Conservation (phyloP, 2,329 filamentous ascomycete species). For the Penicillium sp. region DNA sequence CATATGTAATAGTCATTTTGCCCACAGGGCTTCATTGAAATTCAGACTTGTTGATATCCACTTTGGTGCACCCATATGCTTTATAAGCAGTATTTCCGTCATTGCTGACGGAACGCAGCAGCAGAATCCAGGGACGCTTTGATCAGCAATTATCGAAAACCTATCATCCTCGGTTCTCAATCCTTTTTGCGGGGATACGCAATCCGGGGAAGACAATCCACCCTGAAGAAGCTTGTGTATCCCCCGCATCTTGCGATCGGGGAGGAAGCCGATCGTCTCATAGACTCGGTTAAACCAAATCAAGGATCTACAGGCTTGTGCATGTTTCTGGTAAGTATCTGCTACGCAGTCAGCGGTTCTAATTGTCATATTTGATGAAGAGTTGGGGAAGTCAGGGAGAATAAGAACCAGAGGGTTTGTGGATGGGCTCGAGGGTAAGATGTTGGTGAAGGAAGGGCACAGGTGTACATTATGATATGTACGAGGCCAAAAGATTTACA, state of each 20-base stretch:
- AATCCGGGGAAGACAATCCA: not conserved
- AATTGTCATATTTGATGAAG: not conserved
- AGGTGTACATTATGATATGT: too few species aligned
- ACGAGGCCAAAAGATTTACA: too few species aligned
- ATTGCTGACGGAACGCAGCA: not conserved
- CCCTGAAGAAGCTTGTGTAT: not conserved
- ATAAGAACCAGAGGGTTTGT: not conserved
- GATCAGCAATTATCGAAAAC: not conserved
- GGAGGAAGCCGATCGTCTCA: not conserved
- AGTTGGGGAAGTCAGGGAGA: not conserved
- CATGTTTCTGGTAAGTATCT: not conserved
- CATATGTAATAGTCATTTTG: too few species aligned
- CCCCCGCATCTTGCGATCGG: not conserved
- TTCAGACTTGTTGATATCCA: too few species aligned
- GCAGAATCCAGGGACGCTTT: too few species aligned
- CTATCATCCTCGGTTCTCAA: not conserved
- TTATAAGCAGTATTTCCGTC: too few species aligned
- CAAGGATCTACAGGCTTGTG: not conserved
- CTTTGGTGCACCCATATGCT: too few species aligned
- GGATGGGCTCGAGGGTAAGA: not conserved
- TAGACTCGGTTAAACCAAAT: not conserved
- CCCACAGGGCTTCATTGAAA: too few species aligned
- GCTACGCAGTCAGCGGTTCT: not conserved
- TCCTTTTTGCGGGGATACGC: not conserved
- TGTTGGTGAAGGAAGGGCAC: too few species aligned